phyloP scores from a whole-genome alignment of 2,329 filamentous ascomycete species.

The Hypoxylon sp. region DNA sequence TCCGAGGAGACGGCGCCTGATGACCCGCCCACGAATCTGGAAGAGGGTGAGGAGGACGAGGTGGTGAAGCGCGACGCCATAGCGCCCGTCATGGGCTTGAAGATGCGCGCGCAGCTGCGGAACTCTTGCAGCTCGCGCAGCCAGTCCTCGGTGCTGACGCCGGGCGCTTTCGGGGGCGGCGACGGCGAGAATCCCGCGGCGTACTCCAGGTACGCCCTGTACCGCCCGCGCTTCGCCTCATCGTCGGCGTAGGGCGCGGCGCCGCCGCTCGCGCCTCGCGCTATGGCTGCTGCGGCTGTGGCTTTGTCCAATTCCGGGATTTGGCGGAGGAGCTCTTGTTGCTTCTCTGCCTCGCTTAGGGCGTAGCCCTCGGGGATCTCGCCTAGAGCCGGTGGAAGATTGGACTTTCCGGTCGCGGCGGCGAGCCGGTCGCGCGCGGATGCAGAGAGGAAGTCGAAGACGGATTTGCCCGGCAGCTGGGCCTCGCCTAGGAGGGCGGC shows the following conservation, averaged over 20 bases:
- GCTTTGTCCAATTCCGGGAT: conserved; percentile 76
- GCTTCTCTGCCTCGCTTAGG: conserved; percentile 73
- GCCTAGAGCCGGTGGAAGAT: conserved; percentile 83
- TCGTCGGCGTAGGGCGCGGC: conserved; percentile 86
- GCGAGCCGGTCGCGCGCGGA: conserved; percentile 83
- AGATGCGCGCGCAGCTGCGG: conserved; percentile 75
- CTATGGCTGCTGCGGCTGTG: conserved; percentile 77
- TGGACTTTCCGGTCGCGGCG: conserved; percentile 78
- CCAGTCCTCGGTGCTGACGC: conserved; percentile 78
- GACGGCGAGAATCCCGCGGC: conserved; percentile 70
- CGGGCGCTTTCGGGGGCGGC: conserved; percentile 47
- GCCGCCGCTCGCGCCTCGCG: conserved; percentile 73
- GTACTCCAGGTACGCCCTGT: conserved; percentile 84
- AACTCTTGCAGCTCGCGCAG: conserved; percentile 85
- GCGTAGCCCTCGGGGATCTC: conserved; percentile 78
- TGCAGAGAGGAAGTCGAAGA: conserved; percentile 92
- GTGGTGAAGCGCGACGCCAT: conserved; percentile 96
- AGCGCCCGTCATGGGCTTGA: conserved; percentile 89
- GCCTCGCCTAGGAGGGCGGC: conserved; percentile 86
- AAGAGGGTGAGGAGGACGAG: conserved; percentile 55
- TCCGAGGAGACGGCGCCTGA: conserved; percentile 32
- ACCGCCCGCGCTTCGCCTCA: conserved; percentile 82
- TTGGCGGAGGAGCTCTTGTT: conserved; percentile 69
- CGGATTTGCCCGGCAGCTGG: conserved; percentile 88
- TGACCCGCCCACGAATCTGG: conserved; percentile 46